A percentile compares a stretch with the other conserved stretches of the same genome.
These are phyloP conservation scores for Hortaea werneckii DNA, from an alignment of 2,329 filamentous ascomycete genomes.

Conservation along the genomic window DNA sequence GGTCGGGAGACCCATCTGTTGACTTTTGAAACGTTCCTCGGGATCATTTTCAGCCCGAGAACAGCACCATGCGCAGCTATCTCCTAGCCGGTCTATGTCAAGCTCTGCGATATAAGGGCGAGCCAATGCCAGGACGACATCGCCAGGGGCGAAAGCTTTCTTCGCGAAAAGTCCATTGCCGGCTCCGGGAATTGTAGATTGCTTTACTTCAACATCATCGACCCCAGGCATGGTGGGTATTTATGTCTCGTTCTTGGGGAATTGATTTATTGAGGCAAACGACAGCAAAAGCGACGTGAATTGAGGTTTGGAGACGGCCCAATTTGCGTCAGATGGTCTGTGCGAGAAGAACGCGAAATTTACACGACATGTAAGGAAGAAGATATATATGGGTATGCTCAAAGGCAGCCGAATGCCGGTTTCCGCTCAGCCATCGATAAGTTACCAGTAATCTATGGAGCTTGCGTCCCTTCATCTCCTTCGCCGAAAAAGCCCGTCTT, in stretches of 20 bases:
- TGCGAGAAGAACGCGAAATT: not conserved
- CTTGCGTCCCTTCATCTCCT: not conserved
- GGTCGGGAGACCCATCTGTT: constrained; percentile 21
- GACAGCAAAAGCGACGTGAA: too few relatives aligned
- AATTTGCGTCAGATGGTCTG: not conserved
- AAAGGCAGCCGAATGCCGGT: too few relatives aligned
- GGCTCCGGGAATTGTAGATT: constrained; percentile 14
- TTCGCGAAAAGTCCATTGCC: constrained; percentile 49
- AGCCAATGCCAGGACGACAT: constrained; percentile 39
- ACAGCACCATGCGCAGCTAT: constrained; percentile 51
- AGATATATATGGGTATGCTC: too few relatives aligned
- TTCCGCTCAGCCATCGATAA: too few relatives aligned
- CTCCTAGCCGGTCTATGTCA: constrained; percentile 40
- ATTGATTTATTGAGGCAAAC: too few relatives aligned
- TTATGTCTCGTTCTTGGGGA: too few relatives aligned
- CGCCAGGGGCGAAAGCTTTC: constrained; percentile 37
- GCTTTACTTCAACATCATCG: constrained; percentile 13
- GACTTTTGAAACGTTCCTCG: constrained; percentile 23
- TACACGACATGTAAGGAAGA: too few relatives aligned
- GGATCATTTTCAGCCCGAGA: constrained; percentile 10
- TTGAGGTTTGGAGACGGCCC: too few relatives aligned
- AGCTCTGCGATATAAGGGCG: constrained; percentile 46
- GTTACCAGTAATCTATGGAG: not conserved
- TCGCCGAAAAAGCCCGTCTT: constrained; percentile 30
- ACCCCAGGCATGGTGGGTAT: not conserved